phyloP scores from a whole-genome alignment of 768 basidiomycete species.

The Rhodotorula diobovata region DNA sequence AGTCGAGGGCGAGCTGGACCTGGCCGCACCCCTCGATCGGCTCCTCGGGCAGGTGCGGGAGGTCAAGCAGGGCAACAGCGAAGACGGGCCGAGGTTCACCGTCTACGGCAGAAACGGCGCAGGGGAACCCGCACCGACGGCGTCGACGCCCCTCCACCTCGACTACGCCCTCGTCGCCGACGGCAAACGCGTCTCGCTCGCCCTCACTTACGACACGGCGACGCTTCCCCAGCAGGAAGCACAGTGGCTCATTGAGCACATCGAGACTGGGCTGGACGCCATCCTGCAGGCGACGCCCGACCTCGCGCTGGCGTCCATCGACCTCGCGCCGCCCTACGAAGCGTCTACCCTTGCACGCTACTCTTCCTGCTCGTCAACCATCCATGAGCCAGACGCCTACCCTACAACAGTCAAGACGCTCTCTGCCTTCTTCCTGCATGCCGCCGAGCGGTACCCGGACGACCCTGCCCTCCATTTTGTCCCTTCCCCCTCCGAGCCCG shows the following conservation, averaged over 20 bases:
- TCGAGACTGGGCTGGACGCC: neutral
- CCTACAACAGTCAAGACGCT: conserved; percentile 4
- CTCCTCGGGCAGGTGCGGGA: neutral
- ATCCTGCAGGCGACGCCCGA: neutral
- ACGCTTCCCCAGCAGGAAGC: conserved; percentile 29
- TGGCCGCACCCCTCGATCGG: neutral
- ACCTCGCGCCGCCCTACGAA: conserved; percentile 19
- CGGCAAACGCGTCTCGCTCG: neutral
- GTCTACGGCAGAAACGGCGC: neutral
- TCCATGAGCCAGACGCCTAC: conserved; percentile 11
- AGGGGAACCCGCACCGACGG: neutral
- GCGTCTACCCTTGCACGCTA: neutral
- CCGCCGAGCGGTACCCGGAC: conserved; percentile 12
- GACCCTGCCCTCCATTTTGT: conserved; percentile 27
- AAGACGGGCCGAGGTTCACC: neutral
- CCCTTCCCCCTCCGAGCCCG: neutral
- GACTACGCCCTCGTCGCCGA: neutral
- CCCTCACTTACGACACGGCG: conserved; percentile 15
- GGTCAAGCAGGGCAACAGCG: too few relatives aligned
- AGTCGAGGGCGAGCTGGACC: conserved; percentile 15
- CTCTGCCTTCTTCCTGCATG: conserved; percentile 29
- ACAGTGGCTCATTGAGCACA: conserved; percentile 30
- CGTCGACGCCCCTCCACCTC: conserved; percentile 1
- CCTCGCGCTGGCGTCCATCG: neutral
- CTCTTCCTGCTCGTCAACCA: conserved; percentile 2